Percentiles rank a stretch among this genome's conserved stretches.
phyloP scores from a whole-genome alignment of 306 rosid genomes.

The Sechiopsis laciniata region DNA sequence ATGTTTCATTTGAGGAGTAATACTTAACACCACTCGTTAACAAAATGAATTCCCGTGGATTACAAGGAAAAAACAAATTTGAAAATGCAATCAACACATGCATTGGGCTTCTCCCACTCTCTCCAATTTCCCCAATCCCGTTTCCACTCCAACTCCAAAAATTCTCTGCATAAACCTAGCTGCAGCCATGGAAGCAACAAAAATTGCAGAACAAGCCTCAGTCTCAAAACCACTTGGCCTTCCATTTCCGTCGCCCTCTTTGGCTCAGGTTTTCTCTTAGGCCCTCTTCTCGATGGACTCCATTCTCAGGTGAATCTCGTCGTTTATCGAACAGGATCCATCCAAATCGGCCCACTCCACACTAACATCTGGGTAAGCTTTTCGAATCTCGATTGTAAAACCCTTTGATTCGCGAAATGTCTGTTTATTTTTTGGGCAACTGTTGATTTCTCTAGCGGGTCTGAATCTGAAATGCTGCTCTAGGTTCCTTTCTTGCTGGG shows the following conservation, averaged over 20 bases:
- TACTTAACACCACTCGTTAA: too few species aligned
- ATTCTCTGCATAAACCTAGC: slow-evolving; percentile 24
- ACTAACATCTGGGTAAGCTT: slow-evolving; percentile 51
- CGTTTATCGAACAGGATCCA: slow-evolving; percentile 49
- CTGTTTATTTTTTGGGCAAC: not conserved
- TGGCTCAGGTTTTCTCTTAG: slow-evolving; percentile 56
- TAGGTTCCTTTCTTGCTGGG: slow-evolving; percentile 84
- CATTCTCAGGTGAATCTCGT: slow-evolving; percentile 78
- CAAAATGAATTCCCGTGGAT: not conserved
- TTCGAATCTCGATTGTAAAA: not conserved
- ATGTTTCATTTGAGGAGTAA: too few species aligned
- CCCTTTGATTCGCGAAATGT: not conserved
- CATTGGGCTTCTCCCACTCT: slow-evolving; percentile 24
- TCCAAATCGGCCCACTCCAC: slow-evolving; percentile 50
- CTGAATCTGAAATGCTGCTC: slow-evolving; percentile 9
- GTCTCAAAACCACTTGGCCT: slow-evolving; percentile 46
- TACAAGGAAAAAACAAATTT: not conserved
- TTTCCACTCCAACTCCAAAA: slow-evolving; percentile 18
- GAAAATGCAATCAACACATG: slow-evolving; percentile 12
- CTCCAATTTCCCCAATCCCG: slow-evolving; percentile 24
- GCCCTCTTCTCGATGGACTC: slow-evolving; percentile 76
- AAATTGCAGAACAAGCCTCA: slow-evolving; percentile 23
- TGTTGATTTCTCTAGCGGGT: not conserved
- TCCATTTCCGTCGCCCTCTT: slow-evolving; percentile 49
- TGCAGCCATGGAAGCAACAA: slow-evolving; percentile 32